Evolutionary conservation across 139 green algal genomes (phyloP), one percentile per base, ranked within the genome.

Genomic region (Bryopsis sp.): DNA sequence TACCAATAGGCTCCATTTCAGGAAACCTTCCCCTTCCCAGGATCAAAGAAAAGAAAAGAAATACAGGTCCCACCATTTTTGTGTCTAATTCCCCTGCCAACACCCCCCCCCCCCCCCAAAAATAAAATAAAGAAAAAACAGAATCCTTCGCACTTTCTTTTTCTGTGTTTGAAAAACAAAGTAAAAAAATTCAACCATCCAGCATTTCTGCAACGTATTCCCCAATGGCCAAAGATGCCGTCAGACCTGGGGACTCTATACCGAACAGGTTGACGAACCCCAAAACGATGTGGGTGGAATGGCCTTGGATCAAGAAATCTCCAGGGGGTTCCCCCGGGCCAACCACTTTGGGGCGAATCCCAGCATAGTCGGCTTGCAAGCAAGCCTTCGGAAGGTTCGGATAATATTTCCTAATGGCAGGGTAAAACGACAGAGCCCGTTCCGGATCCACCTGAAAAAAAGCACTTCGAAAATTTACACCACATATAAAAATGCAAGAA

Each of bases 171-270:
- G 43, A 19, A 54, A 54, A 26, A 19, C 43, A 54, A 54, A 54
- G 11, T 26, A 11, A 11, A 11, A 11, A 54, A 54, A 54, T 26
- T 26, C 43, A 54, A 26, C 43, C 11, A 26, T 67, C 32, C 31
- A 85, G 63, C 39, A 83, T 70, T 2, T 69, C 15, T 11, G 67
- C 47, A n/a, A 92, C 84, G 32, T 83, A 63, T 4, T 89, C 73
- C 1, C 68, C 89, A 22, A 96, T 71, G 1, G 83, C 82, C 46
- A 94, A 37, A 24, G 64, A 85, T 0, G 78, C 79, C 5, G 89
- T 97, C 34, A 95, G 71, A 3, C 91, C 91, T 1, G 91, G 91
- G 0, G 81, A 91, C 75, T 96, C 91, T 34, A 97, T 93, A 3
- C 90, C 91, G 68, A 79, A 94, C 6, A 95, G 61, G 57, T 82